phyloP scores from a whole-genome alignment of 176 grass and related monocot genomes.

The Zea luxurians region DNA sequence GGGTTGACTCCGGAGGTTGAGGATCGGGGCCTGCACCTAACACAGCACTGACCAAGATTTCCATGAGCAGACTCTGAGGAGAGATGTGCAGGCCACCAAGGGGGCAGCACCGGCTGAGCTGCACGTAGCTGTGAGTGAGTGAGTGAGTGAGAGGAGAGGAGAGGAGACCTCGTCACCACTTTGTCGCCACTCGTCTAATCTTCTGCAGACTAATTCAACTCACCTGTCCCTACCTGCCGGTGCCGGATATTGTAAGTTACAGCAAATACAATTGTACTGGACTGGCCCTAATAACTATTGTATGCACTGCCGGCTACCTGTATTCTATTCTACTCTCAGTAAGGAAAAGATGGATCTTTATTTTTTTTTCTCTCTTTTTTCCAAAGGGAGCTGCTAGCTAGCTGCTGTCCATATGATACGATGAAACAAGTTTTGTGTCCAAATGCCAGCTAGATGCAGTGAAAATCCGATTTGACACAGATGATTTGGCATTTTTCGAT shows the following conservation, averaged over 20 bases:
- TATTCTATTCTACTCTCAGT: not conserved
- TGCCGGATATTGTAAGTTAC: not conserved
- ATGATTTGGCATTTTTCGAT: not conserved
- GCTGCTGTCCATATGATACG: not conserved
- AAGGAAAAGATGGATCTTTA: not conserved
- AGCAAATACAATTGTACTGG: not conserved
- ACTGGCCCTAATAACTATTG: not conserved
- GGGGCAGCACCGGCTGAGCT: conserved; percentile 33
- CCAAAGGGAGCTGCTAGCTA: not conserved
- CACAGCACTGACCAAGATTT: conserved; percentile 43
- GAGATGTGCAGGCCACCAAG: conserved; percentile 49
- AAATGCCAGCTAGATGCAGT: not conserved
- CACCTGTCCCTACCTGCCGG: not conserved
- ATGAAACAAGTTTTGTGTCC: not conserved
- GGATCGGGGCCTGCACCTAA: conserved; percentile 17
- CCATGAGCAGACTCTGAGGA: not conserved
- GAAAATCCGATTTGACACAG: not conserved
- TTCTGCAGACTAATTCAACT: conserved; percentile 30
- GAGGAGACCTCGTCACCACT: not conserved
- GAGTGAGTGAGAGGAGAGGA: too few relatives aligned
- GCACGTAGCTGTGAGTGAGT: conserved; percentile 31
- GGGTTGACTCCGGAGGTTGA: conserved; percentile 18
- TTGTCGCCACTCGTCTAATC: not conserved
- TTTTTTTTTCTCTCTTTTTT: not conserved
- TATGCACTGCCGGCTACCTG: not conserved